Percentiles rank a stretch among this genome's conserved stretches.
phyloP scores from a whole-genome alignment of 78 protist species.

The Monocercomonoides exilis region DNA sequence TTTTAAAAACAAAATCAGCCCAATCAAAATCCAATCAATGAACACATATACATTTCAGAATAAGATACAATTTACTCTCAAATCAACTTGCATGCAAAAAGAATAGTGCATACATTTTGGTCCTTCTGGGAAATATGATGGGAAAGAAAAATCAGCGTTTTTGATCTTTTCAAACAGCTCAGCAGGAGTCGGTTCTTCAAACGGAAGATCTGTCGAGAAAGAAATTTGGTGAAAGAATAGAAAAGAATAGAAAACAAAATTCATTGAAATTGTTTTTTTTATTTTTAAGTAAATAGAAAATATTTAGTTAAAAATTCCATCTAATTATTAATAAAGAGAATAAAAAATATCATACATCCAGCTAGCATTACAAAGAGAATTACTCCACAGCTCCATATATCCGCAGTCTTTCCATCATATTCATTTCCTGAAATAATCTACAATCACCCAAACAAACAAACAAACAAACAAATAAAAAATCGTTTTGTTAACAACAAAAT shows the following conservation, averaged over 20 bases:
- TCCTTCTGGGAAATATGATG: constrained; percentile 4
- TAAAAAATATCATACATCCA: constrained; percentile 18
- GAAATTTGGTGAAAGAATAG: not conserved
- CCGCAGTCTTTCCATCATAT: constrained; percentile 54
- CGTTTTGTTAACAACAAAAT: not conserved
- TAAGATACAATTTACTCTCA: too few species aligned
- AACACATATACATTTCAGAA: too few species aligned
- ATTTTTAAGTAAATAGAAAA: too few species aligned
- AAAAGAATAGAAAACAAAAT: not conserved
- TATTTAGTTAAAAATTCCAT: too few species aligned
- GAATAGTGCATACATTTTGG: not conserved
- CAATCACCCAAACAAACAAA: not conserved
- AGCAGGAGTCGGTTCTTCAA: constrained; percentile 14
- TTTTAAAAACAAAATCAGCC: too few species aligned
- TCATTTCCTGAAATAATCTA: constrained; percentile 35
- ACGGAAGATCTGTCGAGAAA: constrained; percentile 27
- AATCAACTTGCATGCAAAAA: too few species aligned
- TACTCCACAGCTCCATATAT: constrained; percentile 63
- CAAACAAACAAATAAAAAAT: not conserved
- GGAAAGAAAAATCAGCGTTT: constrained; percentile 17
- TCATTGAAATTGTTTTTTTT: too few species aligned
- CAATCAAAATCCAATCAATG: too few species aligned
- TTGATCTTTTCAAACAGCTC: constrained; percentile 27
- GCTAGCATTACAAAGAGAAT: constrained; percentile 48
- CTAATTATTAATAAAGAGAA: too few species aligned